Percentiles rank a stretch among this genome's conserved stretches.
These are phyloP conservation scores for Fonsecaea multimorphosa DNA, from an alignment of 2,329 filamentous ascomycete species.

Conservation along the genomic window DNA sequence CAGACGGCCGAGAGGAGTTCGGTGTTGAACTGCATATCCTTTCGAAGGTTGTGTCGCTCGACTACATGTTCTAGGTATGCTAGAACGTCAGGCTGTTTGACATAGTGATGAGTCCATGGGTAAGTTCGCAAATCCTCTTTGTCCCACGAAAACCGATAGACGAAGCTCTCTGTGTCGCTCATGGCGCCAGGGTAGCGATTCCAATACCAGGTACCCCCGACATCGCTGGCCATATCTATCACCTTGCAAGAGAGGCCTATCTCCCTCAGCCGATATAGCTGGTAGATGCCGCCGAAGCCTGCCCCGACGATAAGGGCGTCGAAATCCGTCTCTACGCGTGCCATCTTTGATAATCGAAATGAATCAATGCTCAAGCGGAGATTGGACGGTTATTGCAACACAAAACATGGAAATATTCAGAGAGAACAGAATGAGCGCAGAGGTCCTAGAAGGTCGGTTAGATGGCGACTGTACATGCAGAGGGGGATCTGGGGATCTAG, in stretches of 20 bases:
- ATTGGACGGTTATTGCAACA: neutral
- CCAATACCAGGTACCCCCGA: constrained; percentile 49
- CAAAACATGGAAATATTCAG: neutral
- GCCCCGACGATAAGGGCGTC: constrained; percentile 44
- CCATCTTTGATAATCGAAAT: neutral
- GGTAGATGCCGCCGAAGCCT: constrained; percentile 55
- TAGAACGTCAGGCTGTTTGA: constrained; percentile 47
- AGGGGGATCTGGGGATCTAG: neutral
- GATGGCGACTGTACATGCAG: neutral
- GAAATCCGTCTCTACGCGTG: constrained; percentile 3
- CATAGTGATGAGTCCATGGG: constrained; percentile 33
- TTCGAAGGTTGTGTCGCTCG: constrained; percentile 52
- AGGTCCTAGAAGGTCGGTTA: neutral
- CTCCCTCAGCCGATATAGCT: constrained; percentile 59
- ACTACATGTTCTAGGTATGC: constrained; percentile 57
- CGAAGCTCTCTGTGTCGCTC: constrained; percentile 33
- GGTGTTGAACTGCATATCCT: constrained; percentile 54
- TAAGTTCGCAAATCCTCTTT: constrained; percentile 31
- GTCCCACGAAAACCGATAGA: constrained; percentile 51
- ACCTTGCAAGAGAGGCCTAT: constrained; percentile 56
- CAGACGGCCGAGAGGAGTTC: constrained; percentile 52
- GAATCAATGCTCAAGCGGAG: neutral
- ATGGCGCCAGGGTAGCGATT: constrained; percentile 50
- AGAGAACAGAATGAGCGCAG: neutral
- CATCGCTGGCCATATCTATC: constrained; percentile 59